Conservation (phyloP, 1,284 basidiomycete genomes). For the Ceratobasidium papillatum region DNA sequence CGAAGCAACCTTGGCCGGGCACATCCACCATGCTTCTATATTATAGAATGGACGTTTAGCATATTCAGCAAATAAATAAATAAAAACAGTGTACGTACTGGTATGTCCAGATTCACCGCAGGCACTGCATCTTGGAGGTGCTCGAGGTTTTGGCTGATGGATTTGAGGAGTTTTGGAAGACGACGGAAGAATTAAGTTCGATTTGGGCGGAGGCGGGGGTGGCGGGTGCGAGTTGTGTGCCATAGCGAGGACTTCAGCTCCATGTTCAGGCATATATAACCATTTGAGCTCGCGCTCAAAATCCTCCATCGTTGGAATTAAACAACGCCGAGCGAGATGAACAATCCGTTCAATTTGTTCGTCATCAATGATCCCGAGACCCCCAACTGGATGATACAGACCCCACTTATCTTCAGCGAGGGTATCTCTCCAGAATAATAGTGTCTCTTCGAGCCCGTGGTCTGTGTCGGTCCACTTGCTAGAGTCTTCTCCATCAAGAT, state of each 20-base stretch:
- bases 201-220: not conserved
- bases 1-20: no score
- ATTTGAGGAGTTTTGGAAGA: no score
- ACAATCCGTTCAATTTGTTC: constrained; percentile 7
- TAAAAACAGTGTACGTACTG: not conserved
- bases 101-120: not conserved
- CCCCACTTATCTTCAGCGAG: not conserved
- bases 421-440: not conserved
- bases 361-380: constrained; percentile 10
- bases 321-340: not conserved
- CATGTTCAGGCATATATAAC: not conserved
- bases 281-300: not conserved
- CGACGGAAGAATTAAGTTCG: no score
- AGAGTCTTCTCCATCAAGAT: not conserved
- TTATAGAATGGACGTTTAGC: no score
- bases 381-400: not conserved
- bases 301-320: not conserved
- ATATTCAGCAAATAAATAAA: no score
- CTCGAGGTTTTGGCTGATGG: no score
- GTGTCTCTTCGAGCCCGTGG: not conserved
- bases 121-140: no score
- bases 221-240: not conserved
- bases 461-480: not conserved
- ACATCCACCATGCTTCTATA: no score
- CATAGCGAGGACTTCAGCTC: not conserved